Percentiles rank a stretch among this genome's conserved stretches.
phyloP scores from a whole-genome alignment of 2,329 filamentous ascomycete species.

The Teratosphaeria epicoccoides region DNA sequence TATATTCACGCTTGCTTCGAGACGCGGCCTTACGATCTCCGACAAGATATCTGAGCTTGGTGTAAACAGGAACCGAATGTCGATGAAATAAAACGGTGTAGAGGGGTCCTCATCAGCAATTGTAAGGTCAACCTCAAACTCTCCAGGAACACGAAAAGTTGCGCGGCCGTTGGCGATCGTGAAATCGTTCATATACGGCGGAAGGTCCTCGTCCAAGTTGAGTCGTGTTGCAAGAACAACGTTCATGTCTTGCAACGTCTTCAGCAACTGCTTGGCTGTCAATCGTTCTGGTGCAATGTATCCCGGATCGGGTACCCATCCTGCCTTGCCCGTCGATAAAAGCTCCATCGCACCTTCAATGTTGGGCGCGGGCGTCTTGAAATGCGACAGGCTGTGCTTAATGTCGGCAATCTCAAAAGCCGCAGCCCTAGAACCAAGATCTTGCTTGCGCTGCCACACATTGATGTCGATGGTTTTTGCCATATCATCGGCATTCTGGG shows the following conservation, averaged over 20 bases:
- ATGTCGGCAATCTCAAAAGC: slow-evolving; percentile 37
- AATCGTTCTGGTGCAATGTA: slow-evolving; percentile 68
- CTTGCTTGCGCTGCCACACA: slow-evolving; percentile 49
- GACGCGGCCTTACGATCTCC: slow-evolving; percentile 50
- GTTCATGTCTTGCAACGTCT: slow-evolving; percentile 70
- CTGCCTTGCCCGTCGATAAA: slow-evolving; percentile 64
- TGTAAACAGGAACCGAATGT: slow-evolving; percentile 72
- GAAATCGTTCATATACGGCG: slow-evolving; percentile 66
- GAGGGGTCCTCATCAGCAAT: slow-evolving; percentile 75
- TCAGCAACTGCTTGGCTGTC: slow-evolving; percentile 59
- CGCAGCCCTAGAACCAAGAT: slow-evolving; percentile 27
- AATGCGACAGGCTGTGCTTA: slow-evolving; percentile 60
- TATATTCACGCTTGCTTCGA: slow-evolving; percentile 65
- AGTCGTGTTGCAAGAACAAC: slow-evolving; percentile 71
- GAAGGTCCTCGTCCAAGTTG: slow-evolving; percentile 76
- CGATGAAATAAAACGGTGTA: slow-evolving; percentile 87
- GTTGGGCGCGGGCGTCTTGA: slow-evolving; percentile 79
- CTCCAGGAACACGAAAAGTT: slow-evolving; percentile 70
- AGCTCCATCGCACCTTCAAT: slow-evolving; percentile 80
- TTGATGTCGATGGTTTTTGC: slow-evolving; percentile 82
- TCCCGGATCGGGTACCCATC: slow-evolving; percentile 69
- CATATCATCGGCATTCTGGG: slow-evolving; percentile 59
- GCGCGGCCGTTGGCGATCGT: slow-evolving; percentile 74
- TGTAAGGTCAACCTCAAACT: slow-evolving; percentile 89
- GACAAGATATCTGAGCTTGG: slow-evolving; percentile 53